Conservation (phyloP, 2,329 filamentous ascomycete species). For the Sporothrix globosa region DNA sequence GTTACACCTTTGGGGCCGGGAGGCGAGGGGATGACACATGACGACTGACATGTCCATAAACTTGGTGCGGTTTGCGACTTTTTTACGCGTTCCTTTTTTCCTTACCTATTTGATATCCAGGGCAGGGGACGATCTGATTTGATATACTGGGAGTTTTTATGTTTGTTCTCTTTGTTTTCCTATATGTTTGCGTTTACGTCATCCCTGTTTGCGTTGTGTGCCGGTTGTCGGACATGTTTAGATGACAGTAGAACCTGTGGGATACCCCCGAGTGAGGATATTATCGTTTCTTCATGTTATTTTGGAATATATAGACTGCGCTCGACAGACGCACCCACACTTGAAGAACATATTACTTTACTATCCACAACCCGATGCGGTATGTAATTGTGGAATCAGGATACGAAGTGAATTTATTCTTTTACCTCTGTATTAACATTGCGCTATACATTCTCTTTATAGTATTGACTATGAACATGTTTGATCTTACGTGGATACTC, state of each 20-base stretch:
- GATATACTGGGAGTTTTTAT: slow-evolving; percentile 10
- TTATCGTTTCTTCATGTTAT: slow-evolving; percentile 6
- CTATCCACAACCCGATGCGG: neutral
- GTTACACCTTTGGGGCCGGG: neutral
- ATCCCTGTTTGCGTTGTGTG: neutral
- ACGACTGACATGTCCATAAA: slow-evolving; percentile 28
- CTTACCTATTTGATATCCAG: slow-evolving; percentile 31
- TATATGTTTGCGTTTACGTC: neutral
- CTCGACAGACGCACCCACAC: slow-evolving; percentile 9
- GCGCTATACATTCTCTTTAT: no score
- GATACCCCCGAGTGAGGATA: slow-evolving; percentile 36
- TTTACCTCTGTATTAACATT: no score
- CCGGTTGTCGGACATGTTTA: neutral
- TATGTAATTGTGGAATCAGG: neutral
- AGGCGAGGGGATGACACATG: slow-evolving; percentile 7
- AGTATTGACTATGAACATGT: no score
- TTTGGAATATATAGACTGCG: neutral
- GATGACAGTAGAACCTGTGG: slow-evolving; percentile 31
- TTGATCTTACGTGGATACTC: no score
- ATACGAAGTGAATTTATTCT: neutral
- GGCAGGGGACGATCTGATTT: slow-evolving; percentile 28
- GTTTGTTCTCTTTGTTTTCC: neutral
- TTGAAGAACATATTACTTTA: neutral
- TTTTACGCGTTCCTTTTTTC: slow-evolving; percentile 10
- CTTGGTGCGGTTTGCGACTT: slow-evolving; percentile 12